phyloP scores from a whole-genome alignment of 805 yeast genomes.

The Wickerhamiella bombiphila region DNA sequence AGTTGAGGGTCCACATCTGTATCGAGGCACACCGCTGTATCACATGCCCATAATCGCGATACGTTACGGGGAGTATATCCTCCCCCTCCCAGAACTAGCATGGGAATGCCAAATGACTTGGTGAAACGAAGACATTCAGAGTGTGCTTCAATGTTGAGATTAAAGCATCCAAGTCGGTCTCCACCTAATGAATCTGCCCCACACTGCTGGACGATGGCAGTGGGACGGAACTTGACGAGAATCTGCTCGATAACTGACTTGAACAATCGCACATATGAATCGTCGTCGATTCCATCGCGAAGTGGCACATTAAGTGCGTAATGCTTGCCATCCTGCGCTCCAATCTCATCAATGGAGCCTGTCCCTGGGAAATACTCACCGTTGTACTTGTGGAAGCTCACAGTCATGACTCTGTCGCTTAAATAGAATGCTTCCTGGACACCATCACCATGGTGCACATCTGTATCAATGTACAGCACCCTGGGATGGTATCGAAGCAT shows the following conservation, averaged over 20 bases:
- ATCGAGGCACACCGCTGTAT: conserved; percentile 75
- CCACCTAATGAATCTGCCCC: conserved; percentile 97
- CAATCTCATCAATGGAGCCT: conserved; percentile 71
- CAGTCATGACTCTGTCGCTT: conserved; percentile 82
- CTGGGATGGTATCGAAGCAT: conserved; percentile 70
- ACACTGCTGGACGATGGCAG: conserved; percentile 93
- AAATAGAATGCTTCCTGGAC: conserved; percentile 90
- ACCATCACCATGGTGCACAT: conserved; percentile 90
- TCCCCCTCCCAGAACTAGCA: conserved; percentile 95
- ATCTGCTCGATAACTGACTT: conserved; percentile 82
- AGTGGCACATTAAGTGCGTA: conserved; percentile 77
- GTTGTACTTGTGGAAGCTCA: conserved; percentile 75
- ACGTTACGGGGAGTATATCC: conserved; percentile 97
- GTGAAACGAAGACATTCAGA: conserved; percentile 90
- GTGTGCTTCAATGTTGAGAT: conserved; percentile 83
- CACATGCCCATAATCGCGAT: conserved; percentile 88
- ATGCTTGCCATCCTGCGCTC: conserved; percentile 72
- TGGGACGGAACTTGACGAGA: conserved; percentile 75
- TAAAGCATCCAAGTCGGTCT: conserved; percentile 91
- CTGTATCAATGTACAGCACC: conserved; percentile 77
- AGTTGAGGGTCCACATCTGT: conserved; percentile 60
- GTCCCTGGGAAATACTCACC: conserved; percentile 93
- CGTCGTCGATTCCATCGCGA: conserved; percentile 90
- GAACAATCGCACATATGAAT: conserved; percentile 41
- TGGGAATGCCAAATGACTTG: conserved; percentile 71